Evolutionary conservation across 148 eudicot species (phyloP).

Genomic region (Persicaria maculosa): DNA sequence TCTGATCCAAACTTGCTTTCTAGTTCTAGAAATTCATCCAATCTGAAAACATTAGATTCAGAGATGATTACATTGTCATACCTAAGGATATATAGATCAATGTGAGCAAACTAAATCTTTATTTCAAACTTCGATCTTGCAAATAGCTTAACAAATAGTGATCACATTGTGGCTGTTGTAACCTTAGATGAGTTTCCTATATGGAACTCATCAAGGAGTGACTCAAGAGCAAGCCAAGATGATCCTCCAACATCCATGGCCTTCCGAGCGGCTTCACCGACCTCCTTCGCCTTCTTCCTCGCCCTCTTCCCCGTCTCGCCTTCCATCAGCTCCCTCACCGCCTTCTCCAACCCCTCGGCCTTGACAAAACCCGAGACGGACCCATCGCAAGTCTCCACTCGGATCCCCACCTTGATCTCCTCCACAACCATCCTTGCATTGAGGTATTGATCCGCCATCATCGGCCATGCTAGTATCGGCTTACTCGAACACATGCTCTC

Average conservation of each 20-base stretch:
- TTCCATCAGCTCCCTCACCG: slow-evolving; percentile 48
- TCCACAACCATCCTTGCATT: slow-evolving; percentile 64
- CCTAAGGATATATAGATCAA: no score
- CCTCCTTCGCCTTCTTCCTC: slow-evolving; percentile 31
- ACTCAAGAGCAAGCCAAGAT: slow-evolving; percentile 41
- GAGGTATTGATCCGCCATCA: slow-evolving; percentile 73
- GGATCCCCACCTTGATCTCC: slow-evolving; percentile 52
- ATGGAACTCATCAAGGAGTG: slow-evolving; percentile 28
- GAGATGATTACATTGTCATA: no score
- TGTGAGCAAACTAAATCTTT: no score
- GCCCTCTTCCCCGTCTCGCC: slow-evolving; percentile 41
- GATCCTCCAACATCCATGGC: slow-evolving; percentile 51
- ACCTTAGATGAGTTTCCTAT: background rate
- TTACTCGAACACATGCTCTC: slow-evolving; percentile 61
- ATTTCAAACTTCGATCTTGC: no score
- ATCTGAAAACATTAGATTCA: no score
- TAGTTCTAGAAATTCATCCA: no score
- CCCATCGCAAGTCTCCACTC: slow-evolving; percentile 48
- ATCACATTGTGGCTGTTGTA: no score
- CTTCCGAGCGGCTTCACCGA: slow-evolving; percentile 33
- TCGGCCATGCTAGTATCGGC: slow-evolving; percentile 70
- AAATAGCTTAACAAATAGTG: no score
- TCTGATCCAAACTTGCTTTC: no score
- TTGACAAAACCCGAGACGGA: slow-evolving; percentile 48
- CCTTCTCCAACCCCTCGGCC: slow-evolving; percentile 31